These are phyloP conservation scores for Paramecium octaurelia DNA, from an alignment of 73 alveolate genomes.

Conservation along the genomic window DNA sequence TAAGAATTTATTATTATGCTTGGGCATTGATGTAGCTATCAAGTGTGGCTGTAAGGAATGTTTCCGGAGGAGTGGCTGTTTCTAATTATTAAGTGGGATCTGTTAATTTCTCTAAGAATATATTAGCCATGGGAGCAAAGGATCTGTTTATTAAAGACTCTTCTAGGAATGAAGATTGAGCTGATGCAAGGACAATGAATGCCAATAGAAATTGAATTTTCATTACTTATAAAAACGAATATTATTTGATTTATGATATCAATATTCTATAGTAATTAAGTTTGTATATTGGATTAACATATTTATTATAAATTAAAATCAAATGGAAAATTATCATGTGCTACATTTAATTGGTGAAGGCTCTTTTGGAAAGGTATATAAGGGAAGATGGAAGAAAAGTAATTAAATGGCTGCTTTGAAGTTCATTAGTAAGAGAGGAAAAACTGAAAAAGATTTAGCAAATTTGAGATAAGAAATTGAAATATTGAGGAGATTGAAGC, in stretches of 20 bases:
- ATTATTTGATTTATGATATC: background rate
- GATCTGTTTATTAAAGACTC: background rate
- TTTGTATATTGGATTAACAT: background rate
- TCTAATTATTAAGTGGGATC: background rate
- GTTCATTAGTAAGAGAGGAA: conserved; percentile 97
- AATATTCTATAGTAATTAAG: background rate
- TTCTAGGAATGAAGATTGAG: background rate
- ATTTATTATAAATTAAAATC: background rate
- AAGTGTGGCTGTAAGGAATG: background rate
- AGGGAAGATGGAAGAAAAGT: conserved; percentile 97
- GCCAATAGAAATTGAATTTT: background rate
- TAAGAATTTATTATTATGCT: background rate
- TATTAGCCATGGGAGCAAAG: background rate
- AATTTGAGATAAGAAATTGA: conserved; percentile 98
- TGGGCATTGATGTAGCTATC: background rate
- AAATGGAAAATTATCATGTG: conserved; percentile 92
- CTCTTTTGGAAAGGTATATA: conserved; percentile 99
- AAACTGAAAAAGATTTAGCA: conserved; percentile 97
- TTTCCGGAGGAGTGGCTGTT: background rate
- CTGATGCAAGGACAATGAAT: background rate
- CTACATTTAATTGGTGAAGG: conserved; percentile 99
- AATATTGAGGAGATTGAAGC: conserved; percentile 94
- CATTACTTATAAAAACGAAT: background rate
- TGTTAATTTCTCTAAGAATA: background rate
- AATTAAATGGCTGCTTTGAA: conserved; percentile 98